These are phyloP conservation scores for Chytriomyces hyalinus DNA, from an alignment of 192 early-diverging fungal species.

Conservation along the genomic window DNA sequence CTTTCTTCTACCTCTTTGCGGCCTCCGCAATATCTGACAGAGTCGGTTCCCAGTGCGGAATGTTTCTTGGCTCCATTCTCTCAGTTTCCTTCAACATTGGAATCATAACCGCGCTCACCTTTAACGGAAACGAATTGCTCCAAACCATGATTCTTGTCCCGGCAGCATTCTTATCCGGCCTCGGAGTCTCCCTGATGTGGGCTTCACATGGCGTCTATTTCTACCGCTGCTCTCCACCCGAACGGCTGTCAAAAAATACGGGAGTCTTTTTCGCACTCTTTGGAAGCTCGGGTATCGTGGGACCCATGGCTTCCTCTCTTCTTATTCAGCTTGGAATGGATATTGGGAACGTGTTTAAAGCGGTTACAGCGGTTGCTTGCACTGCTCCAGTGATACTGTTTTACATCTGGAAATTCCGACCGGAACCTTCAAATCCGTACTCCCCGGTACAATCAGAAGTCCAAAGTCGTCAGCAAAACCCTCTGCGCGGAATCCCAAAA, in stretches of 20 bases:
- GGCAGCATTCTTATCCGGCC: neutral
- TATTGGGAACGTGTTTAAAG: slow-evolving; percentile 23
- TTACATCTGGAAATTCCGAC: slow-evolving; percentile 2
- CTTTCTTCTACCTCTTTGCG: slow-evolving; percentile 17
- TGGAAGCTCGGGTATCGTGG: slow-evolving; percentile 7
- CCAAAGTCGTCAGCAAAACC: neutral
- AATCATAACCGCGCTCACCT: neutral
- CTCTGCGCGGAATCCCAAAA: neutral
- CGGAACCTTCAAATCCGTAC: slow-evolving; percentile 31
- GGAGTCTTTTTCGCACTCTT: slow-evolving; percentile 24
- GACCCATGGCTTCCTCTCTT: slow-evolving; percentile 12
- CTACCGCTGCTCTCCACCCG: neutral
- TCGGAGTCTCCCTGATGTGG: neutral
- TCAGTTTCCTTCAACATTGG: slow-evolving; percentile 12
- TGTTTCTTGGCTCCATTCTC: slow-evolving; percentile 6
- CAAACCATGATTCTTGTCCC: slow-evolving; percentile 2
- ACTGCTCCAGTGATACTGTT: slow-evolving; percentile 8
- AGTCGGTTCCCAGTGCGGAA: neutral
- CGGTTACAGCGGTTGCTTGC: slow-evolving; percentile 14
- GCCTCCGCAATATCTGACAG: slow-evolving; percentile 11
- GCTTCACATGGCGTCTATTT: slow-evolving; percentile 26
- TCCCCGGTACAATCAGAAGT: too few species aligned
- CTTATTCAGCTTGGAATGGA: slow-evolving; percentile 18
- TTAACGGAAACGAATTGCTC: neutral
- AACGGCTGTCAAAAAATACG: neutral